These are phyloP conservation scores for Cryptosporidium muris DNA, from an alignment of 169 alveolate genomes.

Conservation along the genomic window DNA sequence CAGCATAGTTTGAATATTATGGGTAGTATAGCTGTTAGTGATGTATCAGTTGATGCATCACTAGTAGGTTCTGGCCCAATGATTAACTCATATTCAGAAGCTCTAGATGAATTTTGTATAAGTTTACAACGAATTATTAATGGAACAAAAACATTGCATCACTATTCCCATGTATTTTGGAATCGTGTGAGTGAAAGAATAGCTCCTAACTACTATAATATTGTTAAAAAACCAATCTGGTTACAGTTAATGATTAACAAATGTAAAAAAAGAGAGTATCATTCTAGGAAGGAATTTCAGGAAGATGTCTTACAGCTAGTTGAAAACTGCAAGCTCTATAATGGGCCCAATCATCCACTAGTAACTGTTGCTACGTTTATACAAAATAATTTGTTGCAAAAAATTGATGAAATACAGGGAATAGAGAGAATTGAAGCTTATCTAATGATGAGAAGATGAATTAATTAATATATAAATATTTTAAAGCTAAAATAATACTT, in stretches of 20 bases:
- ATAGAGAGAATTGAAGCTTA: slow-evolving; percentile 77
- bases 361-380: slow-evolving; percentile 75
- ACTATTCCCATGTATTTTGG: slow-evolving; percentile 79
- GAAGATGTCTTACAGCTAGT: slow-evolving; percentile 81
- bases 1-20: not conserved
- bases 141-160: slow-evolving; percentile 68
- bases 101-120: slow-evolving; percentile 75
- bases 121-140: slow-evolving; percentile 75
- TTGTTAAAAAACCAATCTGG: slow-evolving; percentile 86
- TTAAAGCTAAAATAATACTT: slow-evolving; percentile 5
- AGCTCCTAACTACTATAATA: slow-evolving; percentile 84
- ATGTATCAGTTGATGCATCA: not conserved
- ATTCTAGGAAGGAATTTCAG: slow-evolving; percentile 75
- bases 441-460: slow-evolving; percentile 10
- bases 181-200: slow-evolving; percentile 81
- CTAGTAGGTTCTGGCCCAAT: slow-evolving; percentile 16
- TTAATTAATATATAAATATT: slow-evolving; percentile 24
- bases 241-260: slow-evolving; percentile 77
- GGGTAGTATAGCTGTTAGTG: not conserved
- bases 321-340: slow-evolving; percentile 81
- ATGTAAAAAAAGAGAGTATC: slow-evolving; percentile 80
- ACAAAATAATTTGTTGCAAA: slow-evolving; percentile 23
- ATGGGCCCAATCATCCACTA: slow-evolving; percentile 80
- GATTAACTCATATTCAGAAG: slow-evolving; percentile 59
- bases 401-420: slow-evolving; percentile 60